phyloP scores from a whole-genome alignment of 1,139 yeast species.

The Taphrina pruni region DNA sequence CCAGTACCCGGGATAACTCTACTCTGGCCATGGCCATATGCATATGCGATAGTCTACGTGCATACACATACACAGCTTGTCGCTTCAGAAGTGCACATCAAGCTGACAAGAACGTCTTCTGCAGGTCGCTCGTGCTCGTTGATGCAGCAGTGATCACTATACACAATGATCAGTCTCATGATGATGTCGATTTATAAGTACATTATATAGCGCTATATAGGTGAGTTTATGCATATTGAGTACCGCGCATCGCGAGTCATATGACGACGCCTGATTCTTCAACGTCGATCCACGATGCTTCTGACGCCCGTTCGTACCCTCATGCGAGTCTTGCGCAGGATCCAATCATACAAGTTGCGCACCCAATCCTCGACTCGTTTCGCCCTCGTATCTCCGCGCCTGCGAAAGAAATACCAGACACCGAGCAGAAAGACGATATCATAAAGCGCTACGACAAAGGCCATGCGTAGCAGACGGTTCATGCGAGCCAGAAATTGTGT shows the following conservation, averaged over 20 bases:
- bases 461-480: conserved; percentile 10
- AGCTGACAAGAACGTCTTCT: no score
- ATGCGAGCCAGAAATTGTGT: conserved; percentile 15
- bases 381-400: conserved; percentile 32
- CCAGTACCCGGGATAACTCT: no score
- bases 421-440: conserved; percentile 22
- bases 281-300: conserved; percentile 27
- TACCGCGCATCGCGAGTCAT: no score
- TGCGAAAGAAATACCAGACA: conserved; percentile 27
- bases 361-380: conserved; percentile 31
- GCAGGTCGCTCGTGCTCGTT: neutral
- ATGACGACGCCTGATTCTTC: neutral
- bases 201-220: conserved; percentile 1
- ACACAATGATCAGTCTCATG: neutral
- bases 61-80: neutral
- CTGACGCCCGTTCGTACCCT: conserved; percentile 29
- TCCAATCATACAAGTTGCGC: conserved; percentile 19
- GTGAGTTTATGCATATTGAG: no score
- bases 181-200: conserved; percentile 1
- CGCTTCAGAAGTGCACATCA: no score
- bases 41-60: no score
- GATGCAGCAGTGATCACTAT: no score
- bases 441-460: conserved; percentile 22
- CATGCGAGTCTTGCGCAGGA: conserved; percentile 17
- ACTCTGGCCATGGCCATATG: no score